Percentiles rank a stretch among this genome's conserved stretches.
Evolutionary conservation across 2,329 filamentous ascomycete species (phyloP).

Genomic region (Neonectria hederae): DNA sequence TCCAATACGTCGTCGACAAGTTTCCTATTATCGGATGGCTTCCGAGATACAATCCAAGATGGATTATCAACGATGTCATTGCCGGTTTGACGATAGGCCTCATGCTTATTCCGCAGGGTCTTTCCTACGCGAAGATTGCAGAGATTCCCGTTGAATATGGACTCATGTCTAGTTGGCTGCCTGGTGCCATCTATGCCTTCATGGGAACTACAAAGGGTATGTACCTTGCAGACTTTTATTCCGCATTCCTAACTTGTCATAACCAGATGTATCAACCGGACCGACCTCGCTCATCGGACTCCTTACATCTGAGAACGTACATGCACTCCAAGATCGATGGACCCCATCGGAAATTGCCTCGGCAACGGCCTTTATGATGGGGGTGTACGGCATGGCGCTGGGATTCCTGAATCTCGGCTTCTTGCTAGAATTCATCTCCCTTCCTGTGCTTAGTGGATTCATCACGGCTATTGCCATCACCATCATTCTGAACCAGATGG

Average conservation of each 20-base stretch:
- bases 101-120: constrained; percentile 68
- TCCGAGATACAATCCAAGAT: constrained; percentile 67
- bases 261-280: constrained; percentile 66
- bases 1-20: constrained; percentile 67
- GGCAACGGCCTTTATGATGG: constrained; percentile 71
- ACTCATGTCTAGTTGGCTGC: constrained; percentile 68
- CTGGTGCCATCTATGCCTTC: constrained; percentile 65
- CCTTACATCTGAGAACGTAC: constrained; percentile 68
- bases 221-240: background rate
- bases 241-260: background rate
- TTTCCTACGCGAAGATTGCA: constrained; percentile 71
- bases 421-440: constrained; percentile 72
- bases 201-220: constrained; percentile 70
- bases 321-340: constrained; percentile 61
- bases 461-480: constrained; percentile 73
- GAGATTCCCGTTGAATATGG: constrained; percentile 69
- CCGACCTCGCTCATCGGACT: constrained; percentile 73
- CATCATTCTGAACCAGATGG: constrained; percentile 72
- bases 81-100: constrained; percentile 69
- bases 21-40: constrained; percentile 71
- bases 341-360: constrained; percentile 65
- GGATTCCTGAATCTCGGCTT: constrained; percentile 72
- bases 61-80: constrained; percentile 69
- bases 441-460: constrained; percentile 71
- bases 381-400: constrained; percentile 66